Conservation (phyloP, 2,329 filamentous ascomycete species). For the Zymoseptoria ardabiliae region DNA sequence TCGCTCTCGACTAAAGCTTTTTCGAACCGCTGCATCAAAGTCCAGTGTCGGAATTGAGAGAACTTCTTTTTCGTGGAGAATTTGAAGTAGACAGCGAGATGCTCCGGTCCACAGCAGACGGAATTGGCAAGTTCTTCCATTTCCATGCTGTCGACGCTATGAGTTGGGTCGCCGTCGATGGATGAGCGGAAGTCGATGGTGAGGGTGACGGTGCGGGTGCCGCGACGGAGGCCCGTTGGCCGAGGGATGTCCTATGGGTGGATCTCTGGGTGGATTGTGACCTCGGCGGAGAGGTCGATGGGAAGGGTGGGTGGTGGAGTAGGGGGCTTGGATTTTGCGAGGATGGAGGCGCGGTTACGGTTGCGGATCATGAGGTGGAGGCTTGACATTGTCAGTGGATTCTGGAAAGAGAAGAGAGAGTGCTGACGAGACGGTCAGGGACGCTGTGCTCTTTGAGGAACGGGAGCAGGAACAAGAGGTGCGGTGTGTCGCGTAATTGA, state of each 20-base stretch:
- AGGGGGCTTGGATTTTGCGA: background rate
- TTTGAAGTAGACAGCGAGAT: background rate
- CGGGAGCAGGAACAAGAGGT: no score
- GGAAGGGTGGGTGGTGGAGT: background rate
- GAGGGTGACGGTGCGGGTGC: background rate
- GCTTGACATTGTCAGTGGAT: background rate
- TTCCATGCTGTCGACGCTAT: background rate
- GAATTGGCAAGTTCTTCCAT: background rate
- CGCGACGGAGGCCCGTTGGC: background rate
- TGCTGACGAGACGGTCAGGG: background rate
- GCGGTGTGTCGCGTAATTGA: no score
- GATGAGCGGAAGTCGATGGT: background rate
- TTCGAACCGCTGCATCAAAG: background rate
- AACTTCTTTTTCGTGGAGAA: background rate
- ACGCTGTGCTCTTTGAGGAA: no score
- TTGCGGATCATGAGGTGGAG: background rate
- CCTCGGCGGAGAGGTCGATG: background rate
- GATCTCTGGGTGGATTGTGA: background rate
- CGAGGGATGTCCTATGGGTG: background rate
- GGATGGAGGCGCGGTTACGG: background rate
- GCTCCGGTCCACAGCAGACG: background rate
- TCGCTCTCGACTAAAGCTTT: background rate
- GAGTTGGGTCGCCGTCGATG: background rate
- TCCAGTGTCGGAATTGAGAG: background rate
- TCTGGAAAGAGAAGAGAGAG: background rate